Base-by-base conservation (phyloP, 371 early-diverging fungal species). In the Nematocida major region DNA sequence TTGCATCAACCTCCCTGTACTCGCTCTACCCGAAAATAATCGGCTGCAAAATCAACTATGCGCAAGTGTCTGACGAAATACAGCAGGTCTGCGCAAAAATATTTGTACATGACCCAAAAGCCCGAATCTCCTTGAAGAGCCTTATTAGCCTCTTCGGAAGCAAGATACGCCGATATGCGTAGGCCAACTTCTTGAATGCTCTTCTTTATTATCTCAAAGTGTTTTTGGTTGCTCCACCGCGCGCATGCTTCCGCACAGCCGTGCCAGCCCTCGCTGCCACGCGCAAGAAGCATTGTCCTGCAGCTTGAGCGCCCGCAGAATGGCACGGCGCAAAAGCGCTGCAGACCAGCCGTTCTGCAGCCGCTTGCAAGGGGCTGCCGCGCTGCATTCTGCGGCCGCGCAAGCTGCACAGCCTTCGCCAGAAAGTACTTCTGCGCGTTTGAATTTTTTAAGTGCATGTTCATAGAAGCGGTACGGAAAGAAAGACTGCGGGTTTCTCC, bases 21-120 rank as follows among this genome's bases (percentile, higher is more conserved):
- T 73, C 76, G 3, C 66, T 73, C 24, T 73, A 73, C 51, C 76
- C 76, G 15, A 73, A 73, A 40, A 73, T 73, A 47, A 3, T 61
- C 5, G 22, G 24, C 2, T 73, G 76, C 63, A 59, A 73, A 24
- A 40, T 73, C 51, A 38, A 73, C 61, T 63, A 59, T 22, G n/a
- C 51, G 11, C 24, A 24, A 0, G 22, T 61, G 13, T 65, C 76
- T 15, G 43, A 5, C 9, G 34, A 50, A 1, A 54, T 73, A 22
- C 11, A 36, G 42, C 49, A 36, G 13, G 30, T 73, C n/a, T 63
- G 40, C 34, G 20, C 20, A 43, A 9, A 26, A 20, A 59, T 59
- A 4, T 59, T 69, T 45, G 45, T 69, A 18, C 3, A 9, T 7
- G 24, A 7, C n/a, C 57, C 69, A 18, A 34, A 69, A 2, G 30